phyloP scores from a whole-genome alignment of 441 rosid species.

The Isatis lusitanica region DNA sequence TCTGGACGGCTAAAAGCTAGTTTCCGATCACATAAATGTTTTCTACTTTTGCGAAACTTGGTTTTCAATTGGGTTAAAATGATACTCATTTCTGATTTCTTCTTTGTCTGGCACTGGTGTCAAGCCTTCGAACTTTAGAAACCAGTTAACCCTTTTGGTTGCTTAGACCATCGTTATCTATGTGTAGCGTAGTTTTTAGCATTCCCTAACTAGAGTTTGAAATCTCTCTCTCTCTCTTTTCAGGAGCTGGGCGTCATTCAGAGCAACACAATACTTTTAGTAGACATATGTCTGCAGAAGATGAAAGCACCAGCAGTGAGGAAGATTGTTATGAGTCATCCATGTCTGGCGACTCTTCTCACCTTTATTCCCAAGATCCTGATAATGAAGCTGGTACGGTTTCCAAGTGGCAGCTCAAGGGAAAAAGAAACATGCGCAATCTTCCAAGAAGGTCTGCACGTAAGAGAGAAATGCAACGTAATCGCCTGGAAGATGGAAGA shows the following conservation, averaged over 20 bases:
- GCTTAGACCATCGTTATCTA: background rate
- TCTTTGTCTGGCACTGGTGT: conserved; percentile 12
- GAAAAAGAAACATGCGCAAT: conserved; percentile 80
- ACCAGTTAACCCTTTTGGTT: background rate
- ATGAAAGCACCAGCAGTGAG: conserved; percentile 73
- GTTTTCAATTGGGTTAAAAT: background rate
- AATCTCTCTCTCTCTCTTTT: conserved; percentile 6
- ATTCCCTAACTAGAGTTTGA: conserved; percentile 26
- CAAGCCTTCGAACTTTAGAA: background rate
- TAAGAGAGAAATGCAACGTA: conserved; percentile 30
- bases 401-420: conserved; percentile 90
- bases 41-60: background rate
- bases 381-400: conserved; percentile 57
- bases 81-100: background rate
- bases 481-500: conserved; percentile 43
- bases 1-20: conserved; percentile 21
- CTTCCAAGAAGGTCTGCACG: conserved; percentile 57
- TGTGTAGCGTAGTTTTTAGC: background rate
- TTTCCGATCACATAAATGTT: conserved; percentile 6
- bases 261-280: conserved; percentile 45
- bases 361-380: conserved; percentile 50
- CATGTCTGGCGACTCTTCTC: conserved; percentile 59
- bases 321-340: conserved; percentile 67
- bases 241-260: conserved; percentile 50
- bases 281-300: conserved; percentile 44